These are phyloP conservation scores for Coniferiporia weirii DNA, from an alignment of 1,284 basidiomycete species.

Conservation along the genomic window DNA sequence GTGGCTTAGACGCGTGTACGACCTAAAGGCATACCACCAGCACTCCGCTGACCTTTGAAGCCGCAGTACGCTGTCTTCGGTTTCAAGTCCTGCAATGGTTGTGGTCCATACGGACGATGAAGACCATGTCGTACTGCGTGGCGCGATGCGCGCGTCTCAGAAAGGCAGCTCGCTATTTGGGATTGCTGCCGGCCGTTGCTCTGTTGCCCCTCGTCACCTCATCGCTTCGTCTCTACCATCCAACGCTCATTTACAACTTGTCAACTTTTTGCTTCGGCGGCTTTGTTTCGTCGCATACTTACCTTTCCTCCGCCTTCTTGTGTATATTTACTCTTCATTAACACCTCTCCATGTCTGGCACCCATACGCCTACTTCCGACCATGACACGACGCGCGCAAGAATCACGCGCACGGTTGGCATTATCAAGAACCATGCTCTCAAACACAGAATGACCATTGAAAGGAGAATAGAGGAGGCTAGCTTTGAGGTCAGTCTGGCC, in stretches of 20 bases:
- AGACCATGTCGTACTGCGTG: not conserved
- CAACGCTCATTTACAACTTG: not conserved
- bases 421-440: slow-evolving; percentile 73
- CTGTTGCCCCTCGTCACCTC: not conserved
- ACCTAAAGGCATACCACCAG: too few species aligned
- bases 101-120: too few species aligned
- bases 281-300: not conserved
- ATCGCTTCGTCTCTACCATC: not conserved
- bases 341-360: slow-evolving; percentile 12
- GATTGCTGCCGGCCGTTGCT: not conserved
- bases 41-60: too few species aligned
- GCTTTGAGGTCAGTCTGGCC: slow-evolving; percentile 56
- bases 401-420: slow-evolving; percentile 63
- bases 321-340: not conserved
- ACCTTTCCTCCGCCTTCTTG: not conserved
- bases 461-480: slow-evolving; percentile 64
- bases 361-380: slow-evolving; percentile 14
- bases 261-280: not conserved
- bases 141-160: not conserved
- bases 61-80: too few species aligned
- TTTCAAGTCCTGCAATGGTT: too few species aligned
- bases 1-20: too few species aligned
- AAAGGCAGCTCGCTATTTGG: not conserved
- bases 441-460: slow-evolving; percentile 70
- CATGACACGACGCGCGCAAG: slow-evolving; percentile 5